Conservation (phyloP, 306 rosid species). For the Psophocarpus tetragonolobus region DNA sequence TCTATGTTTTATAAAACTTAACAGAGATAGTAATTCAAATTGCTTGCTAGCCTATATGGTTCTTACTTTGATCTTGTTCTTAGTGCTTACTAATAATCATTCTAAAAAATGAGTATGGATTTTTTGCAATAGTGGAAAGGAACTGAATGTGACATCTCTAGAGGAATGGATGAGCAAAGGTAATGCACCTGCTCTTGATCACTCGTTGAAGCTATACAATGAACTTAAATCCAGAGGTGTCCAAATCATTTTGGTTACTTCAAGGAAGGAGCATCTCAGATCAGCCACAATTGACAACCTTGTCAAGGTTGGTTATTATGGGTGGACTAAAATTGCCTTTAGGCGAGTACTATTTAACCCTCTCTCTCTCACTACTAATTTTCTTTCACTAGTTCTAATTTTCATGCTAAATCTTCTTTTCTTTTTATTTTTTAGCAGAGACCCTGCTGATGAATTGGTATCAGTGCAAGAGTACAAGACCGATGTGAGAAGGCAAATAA, state of each 20-base stretch:
- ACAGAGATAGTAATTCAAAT: background rate
- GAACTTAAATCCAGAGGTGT: slow-evolving; percentile 56
- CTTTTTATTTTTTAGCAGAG: background rate
- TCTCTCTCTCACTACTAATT: background rate
- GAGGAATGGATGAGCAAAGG: slow-evolving; percentile 63
- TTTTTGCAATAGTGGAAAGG: slow-evolving; percentile 49
- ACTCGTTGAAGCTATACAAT: slow-evolving; percentile 59
- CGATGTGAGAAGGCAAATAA: slow-evolving; percentile 26
- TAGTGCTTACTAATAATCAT: background rate
- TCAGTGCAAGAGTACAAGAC: slow-evolving; percentile 35
- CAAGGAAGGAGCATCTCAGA: slow-evolving; percentile 67
- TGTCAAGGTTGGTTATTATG: slow-evolving; percentile 59
- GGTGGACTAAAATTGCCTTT: slow-evolving; percentile 57
- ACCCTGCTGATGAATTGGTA: slow-evolving; percentile 28
- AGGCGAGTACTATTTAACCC: slow-evolving; percentile 36
- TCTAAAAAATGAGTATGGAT: background rate
- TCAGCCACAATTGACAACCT: slow-evolving; percentile 66
- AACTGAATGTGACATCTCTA: slow-evolving; percentile 49
- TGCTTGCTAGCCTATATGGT: background rate
- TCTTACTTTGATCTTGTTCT: background rate
- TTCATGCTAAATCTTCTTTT: background rate
- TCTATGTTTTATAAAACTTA: too few relatives aligned
- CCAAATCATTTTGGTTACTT: slow-evolving; percentile 60
- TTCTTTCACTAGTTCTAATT: background rate
- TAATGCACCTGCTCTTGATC: slow-evolving; percentile 62